Percentiles rank a stretch among this genome's conserved stretches.
Conservation (phyloP, 768 basidiomycete species). For the Naematelia aurantialba region DNA sequence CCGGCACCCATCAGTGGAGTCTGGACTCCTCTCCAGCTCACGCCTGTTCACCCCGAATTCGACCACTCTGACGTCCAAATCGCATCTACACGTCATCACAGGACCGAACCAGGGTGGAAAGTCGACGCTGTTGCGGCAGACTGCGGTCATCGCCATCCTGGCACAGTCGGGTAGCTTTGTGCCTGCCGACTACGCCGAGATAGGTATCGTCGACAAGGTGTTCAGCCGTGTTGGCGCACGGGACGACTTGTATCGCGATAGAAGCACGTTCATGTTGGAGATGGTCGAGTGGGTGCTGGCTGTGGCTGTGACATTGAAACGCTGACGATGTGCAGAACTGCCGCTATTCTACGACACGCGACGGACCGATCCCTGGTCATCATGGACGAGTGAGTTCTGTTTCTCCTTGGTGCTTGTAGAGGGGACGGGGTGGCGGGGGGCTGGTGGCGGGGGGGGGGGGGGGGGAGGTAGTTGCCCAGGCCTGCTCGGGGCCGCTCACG, state of each 20-base stretch:
- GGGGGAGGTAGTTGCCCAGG: too few relatives aligned
- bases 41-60: slow-evolving; percentile 83
- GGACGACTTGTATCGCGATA: slow-evolving; percentile 87
- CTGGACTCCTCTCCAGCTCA: slow-evolving; percentile 61
- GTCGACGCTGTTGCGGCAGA: slow-evolving; percentile 86
- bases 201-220: slow-evolving; percentile 84
- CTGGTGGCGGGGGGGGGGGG: too few relatives aligned
- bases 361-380: slow-evolving; percentile 87
- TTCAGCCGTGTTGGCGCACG: slow-evolving; percentile 94
- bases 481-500: too few relatives aligned
- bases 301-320: background rate
- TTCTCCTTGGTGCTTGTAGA: background rate
- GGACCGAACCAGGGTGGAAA: slow-evolving; percentile 83
- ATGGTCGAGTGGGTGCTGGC: slow-evolving; percentile 48
- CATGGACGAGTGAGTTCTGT: slow-evolving; percentile 71
- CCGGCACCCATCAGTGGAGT: slow-evolving; percentile 88
- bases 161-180: slow-evolving; percentile 93
- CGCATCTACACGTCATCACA: slow-evolving; percentile 77
- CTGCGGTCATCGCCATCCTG: slow-evolving; percentile 79
- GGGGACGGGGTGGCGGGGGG: too few relatives aligned
- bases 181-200: slow-evolving; percentile 71
- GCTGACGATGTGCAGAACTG: slow-evolving; percentile 60
- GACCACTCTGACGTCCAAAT: slow-evolving; percentile 59
- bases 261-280: slow-evolving; percentile 83
- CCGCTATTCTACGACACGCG: slow-evolving; percentile 79